Percentiles rank a stretch among this genome's conserved stretches.
phyloP scores from a whole-genome alignment of 2,329 filamentous ascomycete genomes.

The Tothia fuscella region DNA sequence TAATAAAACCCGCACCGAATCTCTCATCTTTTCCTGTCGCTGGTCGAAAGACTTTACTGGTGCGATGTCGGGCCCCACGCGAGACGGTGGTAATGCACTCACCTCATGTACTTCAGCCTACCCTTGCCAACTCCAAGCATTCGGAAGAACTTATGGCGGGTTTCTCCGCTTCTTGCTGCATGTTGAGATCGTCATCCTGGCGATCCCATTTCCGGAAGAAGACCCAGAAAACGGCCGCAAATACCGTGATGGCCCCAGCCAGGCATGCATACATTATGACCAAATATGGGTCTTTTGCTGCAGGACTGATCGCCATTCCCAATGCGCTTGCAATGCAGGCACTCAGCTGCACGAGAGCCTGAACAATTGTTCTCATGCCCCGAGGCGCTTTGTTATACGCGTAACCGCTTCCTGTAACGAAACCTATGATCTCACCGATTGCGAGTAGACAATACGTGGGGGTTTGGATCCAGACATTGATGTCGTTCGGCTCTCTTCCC shows the following conservation, averaged over 20 bases:
- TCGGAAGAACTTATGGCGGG: background rate
- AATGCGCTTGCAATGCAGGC: slow-evolving; percentile 21
- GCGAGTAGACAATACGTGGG: slow-evolving; percentile 30
- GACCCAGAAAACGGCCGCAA: slow-evolving; percentile 16
- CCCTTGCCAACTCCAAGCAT: background rate
- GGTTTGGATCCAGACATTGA: slow-evolving; percentile 30
- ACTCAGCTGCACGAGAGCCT: slow-evolving; percentile 23
- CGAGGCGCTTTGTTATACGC: slow-evolving; percentile 32
- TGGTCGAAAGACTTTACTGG: too few species aligned
- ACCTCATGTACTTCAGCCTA: too few species aligned
- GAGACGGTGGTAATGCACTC: too few species aligned
- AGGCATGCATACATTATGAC: slow-evolving; percentile 19
- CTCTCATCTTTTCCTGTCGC: too few species aligned
- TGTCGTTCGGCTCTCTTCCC: slow-evolving; percentile 17
- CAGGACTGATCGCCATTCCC: slow-evolving; percentile 22
- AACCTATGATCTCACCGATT: slow-evolving; percentile 31
- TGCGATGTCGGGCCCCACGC: too few species aligned
- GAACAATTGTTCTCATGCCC: slow-evolving; percentile 28
- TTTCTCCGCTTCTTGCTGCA: background rate
- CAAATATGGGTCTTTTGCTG: slow-evolving; percentile 21
- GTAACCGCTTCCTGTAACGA: slow-evolving; percentile 32
- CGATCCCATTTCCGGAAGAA: slow-evolving; percentile 18
- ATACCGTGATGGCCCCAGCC: slow-evolving; percentile 15
- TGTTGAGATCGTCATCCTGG: slow-evolving; percentile 9
- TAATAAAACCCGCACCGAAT: too few species aligned